A percentile compares a stretch with the other conserved stretches of the same genome.
Evolutionary conservation across 257 asterid genomes (phyloP).

Genomic region (Ehretia macrophylla): DNA sequence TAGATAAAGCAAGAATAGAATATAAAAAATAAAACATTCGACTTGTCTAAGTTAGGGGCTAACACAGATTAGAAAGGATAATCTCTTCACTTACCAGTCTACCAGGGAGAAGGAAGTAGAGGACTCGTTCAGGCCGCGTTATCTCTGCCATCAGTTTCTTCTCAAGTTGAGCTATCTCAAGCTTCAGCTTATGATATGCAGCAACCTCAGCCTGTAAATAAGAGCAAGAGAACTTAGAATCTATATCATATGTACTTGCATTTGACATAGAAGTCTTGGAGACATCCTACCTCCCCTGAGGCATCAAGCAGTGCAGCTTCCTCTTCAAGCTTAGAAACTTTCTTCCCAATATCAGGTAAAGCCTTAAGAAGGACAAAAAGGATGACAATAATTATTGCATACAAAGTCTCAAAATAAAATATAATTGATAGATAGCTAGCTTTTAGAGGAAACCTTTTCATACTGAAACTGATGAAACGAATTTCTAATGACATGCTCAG

Average conservation of each 20-base stretch:
- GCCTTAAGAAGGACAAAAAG: constrained; percentile 47
- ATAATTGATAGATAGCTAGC: constrained; percentile 1
- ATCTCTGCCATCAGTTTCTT: constrained; percentile 89
- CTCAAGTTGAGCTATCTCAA: constrained; percentile 71
- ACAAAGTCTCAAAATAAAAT: constrained; percentile 8
- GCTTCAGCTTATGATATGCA: constrained; percentile 78
- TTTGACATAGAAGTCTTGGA: constrained; percentile 9
- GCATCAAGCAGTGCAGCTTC: constrained; percentile 93
- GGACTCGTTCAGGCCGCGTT: constrained; percentile 80
- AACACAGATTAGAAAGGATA: background rate
- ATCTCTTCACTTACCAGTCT: constrained; percentile 68
- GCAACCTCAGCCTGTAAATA: constrained; percentile 72
- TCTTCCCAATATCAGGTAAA: constrained; percentile 85
- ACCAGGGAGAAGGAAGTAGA: constrained; percentile 85
- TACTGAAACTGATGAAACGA: constrained; percentile 97
- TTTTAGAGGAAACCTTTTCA: constrained; percentile 63
- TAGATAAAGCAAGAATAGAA: background rate
- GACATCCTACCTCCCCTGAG: constrained; percentile 69
- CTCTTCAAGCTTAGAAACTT: constrained; percentile 73
- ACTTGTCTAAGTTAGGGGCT: background rate
- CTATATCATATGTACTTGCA: constrained; percentile 7
- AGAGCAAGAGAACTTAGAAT: constrained; percentile 12
- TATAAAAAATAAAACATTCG: background rate
- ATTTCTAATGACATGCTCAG: constrained; percentile 91
- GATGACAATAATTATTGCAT: constrained; percentile 20